Evolutionary conservation across 805 yeast species (phyloP), one percentile per base, ranked within the genome.

Genomic region (Maudiozyma barnettii): DNA sequence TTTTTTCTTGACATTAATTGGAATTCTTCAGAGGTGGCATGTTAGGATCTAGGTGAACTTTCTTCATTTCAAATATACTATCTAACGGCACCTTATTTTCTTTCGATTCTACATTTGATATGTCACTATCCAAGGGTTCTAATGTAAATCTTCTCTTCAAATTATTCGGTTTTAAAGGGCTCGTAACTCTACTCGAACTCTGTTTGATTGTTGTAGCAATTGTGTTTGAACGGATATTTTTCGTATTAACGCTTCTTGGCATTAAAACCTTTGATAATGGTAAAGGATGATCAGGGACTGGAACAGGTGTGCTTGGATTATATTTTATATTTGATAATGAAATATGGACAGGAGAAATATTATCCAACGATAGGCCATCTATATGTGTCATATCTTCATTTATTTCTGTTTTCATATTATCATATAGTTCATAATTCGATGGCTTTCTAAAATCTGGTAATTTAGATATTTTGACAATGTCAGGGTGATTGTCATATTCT

Each of bases 281-380:
- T 33, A 58, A 40, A 3, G 62, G 62, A 31, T 54, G 61, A 41
- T 59, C 63, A 19, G 63, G 63, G 3, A 59, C 52, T 1, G 63
- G 63, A 9, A 59, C 55, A 1, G 63, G 63, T 1, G 63, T 59
- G 30, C 54, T 52, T 2, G 63, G 63, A 33, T 19, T 53, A 18
- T 45, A 43, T 9, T 47, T 45, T 1, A 42, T 12, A 12, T 45
- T 16, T 5, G 46, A 35, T n/a, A 39, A 23, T 5, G 41, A 30
- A 12, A 43, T 7, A 12, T 45, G 47, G 13, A 45, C 43, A 23
- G 53, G 54, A 4, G 50, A 43, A 19, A 38, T 35, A 23, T 41
- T 42, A 22, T n/a, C 29, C n/a, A 22, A 9, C 13, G 43, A 8
- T 13, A 29, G 22, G 13, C 20, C 23, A 14, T 35, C 21, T 21